Evolutionary conservation across 164 flowering plant species (phyloP).

Genomic region (Hamamelis virginiana): DNA sequence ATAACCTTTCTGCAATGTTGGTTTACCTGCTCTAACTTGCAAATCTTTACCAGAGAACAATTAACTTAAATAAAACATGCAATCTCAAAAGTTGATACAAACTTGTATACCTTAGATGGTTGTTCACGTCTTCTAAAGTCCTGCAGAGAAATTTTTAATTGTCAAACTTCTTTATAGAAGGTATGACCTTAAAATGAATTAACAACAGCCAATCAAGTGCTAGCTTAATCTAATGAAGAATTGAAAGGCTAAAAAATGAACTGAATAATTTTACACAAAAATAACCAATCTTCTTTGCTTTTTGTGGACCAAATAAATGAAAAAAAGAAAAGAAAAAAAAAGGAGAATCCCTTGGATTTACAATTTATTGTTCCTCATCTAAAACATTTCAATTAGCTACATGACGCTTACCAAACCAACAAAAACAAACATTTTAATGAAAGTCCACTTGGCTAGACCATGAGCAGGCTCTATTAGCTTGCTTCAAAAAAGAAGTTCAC

Average conservation of each 20-base stretch:
- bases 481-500: not conserved
- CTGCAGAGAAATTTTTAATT: conserved; percentile 31
- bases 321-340: not conserved
- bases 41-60: not conserved
- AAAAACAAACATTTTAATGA: not conserved
- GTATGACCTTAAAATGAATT: not conserved
- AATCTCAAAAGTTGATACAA: not conserved
- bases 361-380: no score
- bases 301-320: not conserved
- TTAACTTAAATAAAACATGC: not conserved
- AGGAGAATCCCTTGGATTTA: not conserved
- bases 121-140: conserved; percentile 29
- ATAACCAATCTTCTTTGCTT: no score
- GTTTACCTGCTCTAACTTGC: not conserved
- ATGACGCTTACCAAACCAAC: no score
- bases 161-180: conserved; percentile 14
- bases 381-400: no score
- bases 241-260: no score
- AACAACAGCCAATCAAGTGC: no score
- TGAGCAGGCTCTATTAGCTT: not conserved
- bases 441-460: not conserved
- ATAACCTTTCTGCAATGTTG: not conserved
- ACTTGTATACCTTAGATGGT: conserved; percentile 41
- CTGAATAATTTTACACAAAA: no score
- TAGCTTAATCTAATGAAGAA: no score